Evolutionary conservation across 148 eudicot species (phyloP).

Genomic region (Silene uniflora): DNA sequence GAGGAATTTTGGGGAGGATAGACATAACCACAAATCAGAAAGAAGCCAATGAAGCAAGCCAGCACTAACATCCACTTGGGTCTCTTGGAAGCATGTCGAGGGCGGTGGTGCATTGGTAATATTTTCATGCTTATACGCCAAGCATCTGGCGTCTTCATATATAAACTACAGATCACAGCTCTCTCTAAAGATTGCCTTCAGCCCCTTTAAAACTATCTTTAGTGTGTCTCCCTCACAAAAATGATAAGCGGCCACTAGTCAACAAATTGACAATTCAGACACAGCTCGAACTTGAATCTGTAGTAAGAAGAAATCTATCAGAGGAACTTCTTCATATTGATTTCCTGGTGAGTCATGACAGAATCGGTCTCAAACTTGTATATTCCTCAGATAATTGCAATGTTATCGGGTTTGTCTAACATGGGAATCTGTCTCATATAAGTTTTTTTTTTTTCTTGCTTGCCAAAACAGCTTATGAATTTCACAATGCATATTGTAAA

Average conservation of each 20-base stretch:
- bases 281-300: conserved; percentile 11
- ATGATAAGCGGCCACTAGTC: conserved; percentile 4
- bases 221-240: not conserved
- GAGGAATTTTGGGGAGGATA: conserved; percentile 65
- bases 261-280: not conserved
- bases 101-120: conserved; percentile 57
- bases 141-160: conserved; percentile 53
- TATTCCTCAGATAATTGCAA: too few species aligned
- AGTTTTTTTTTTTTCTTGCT: not conserved
- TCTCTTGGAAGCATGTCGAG: conserved; percentile 58
- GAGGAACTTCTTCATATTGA: not conserved
- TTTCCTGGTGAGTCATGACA: too few species aligned
- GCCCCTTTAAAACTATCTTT: conserved; percentile 9
- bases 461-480: not conserved
- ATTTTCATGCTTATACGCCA: conserved; percentile 72
- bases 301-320: conserved; percentile 2
- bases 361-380: not conserved
- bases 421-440: too few species aligned
- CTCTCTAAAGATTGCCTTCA: conserved; percentile 7
- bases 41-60: conserved; percentile 52
- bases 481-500: not conserved
- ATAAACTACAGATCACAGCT: conserved; percentile 23
- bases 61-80: conserved; percentile 75
- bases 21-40: conserved; percentile 65
- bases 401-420: too few species aligned